phyloP scores from a whole-genome alignment of 73 alveolate genomes.

The Effrenium voratum region DNA sequence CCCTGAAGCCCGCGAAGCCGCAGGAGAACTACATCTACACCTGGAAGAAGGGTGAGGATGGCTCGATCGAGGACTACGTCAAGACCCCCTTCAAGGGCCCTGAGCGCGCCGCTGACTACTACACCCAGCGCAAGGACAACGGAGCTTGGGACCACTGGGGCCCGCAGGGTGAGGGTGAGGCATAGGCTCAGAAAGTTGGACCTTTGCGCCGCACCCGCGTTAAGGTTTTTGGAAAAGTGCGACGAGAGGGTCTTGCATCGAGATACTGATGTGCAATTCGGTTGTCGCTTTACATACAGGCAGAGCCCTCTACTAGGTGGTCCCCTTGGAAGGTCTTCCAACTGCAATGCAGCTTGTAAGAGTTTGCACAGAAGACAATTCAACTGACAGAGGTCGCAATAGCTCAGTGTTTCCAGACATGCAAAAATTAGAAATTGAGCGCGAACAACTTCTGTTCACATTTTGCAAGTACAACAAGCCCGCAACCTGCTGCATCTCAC shows the following conservation, averaged over 20 bases:
- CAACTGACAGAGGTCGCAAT: no score
- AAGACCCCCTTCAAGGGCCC: slow-evolving; percentile 22
- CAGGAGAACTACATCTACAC: slow-evolving; percentile 67
- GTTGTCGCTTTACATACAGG: neutral
- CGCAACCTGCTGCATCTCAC: no score
- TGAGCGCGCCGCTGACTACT: slow-evolving; percentile 68
- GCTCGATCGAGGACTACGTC: slow-evolving; percentile 14
- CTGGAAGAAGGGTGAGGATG: slow-evolving; percentile 46
- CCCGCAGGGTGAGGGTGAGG: slow-evolving; percentile 73
- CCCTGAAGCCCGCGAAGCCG: slow-evolving; percentile 20
- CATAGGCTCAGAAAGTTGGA: neutral
- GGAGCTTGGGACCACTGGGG: slow-evolving; percentile 89
- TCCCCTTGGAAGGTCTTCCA: slow-evolving; percentile 21
- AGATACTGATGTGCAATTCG: neutral
- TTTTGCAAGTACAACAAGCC: no score
- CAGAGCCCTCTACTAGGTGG: no score
- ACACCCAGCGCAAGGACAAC: slow-evolving; percentile 54
- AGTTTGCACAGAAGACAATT: neutral
- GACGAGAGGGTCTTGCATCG: neutral
- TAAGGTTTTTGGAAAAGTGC: neutral
- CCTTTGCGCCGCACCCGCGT: neutral
- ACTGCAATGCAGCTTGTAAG: neutral
- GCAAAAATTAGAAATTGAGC: no score
- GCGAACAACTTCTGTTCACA: no score
- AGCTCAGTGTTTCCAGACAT: no score